Conservation (phyloP, 176 grass and related monocot genomes). For the Triticum dicoccoides region DNA sequence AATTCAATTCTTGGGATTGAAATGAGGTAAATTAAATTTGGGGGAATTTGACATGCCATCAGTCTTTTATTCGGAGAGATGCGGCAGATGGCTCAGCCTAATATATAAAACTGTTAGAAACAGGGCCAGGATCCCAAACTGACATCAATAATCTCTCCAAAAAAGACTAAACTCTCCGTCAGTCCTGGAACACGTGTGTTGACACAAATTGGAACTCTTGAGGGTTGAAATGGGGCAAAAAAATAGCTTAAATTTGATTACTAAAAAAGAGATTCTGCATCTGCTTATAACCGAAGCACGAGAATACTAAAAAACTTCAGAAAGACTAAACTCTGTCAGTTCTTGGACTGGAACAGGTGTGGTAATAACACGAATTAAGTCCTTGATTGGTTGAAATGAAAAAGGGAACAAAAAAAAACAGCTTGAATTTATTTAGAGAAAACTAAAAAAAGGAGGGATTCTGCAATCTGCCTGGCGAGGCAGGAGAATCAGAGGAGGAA, state of each 20-base stretch:
- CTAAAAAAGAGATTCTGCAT: not conserved
- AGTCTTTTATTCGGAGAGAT: not conserved
- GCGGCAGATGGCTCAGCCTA: not conserved
- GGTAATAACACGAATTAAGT: not conserved
- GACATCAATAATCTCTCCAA: not conserved
- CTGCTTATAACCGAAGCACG: not conserved
- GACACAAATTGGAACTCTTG: not conserved
- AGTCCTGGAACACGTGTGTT: not conserved
- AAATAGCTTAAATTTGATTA: not conserved
- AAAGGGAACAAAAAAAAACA: not conserved
- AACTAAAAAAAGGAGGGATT: not conserved
- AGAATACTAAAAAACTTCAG: not conserved
- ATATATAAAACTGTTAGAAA: not conserved
- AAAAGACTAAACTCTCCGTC: not conserved
- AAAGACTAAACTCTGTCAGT: not conserved
- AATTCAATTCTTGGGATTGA: not conserved
- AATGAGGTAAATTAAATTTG: not conserved
- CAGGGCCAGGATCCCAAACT: constrained; percentile 6
- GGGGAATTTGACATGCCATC: constrained; percentile 24
- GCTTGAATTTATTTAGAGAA: not conserved
- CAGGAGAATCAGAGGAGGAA: not conserved
- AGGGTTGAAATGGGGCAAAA: not conserved
- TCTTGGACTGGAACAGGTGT: not conserved
- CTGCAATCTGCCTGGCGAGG: not conserved
- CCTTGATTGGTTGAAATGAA: not conserved